These are phyloP conservation scores for Liriodendron chinense DNA, from an alignment of 164 flowering plant genomes.

Conservation along the genomic window DNA sequence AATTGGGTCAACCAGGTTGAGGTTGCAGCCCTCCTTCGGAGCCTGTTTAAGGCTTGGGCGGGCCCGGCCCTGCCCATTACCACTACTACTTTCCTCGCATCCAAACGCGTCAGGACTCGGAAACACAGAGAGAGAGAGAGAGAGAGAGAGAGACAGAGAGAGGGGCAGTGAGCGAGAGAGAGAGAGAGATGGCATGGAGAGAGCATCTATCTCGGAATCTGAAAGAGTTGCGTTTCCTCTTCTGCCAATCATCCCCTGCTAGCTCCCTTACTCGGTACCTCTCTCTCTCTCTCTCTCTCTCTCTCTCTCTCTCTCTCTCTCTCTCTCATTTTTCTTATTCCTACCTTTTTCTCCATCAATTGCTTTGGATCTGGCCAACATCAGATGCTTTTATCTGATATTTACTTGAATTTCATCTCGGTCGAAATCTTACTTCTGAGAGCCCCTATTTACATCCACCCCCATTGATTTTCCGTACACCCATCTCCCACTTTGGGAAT, in stretches of 20 bases:
- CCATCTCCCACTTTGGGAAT: neutral
- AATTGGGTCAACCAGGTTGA: too few species aligned
- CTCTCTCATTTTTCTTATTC: neutral
- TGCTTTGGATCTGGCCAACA: neutral
- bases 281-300: slow-evolving; percentile 1
- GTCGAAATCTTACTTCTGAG: neutral
- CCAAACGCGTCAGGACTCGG: too few species aligned
- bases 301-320: too few species aligned
- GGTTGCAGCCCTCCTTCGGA: too few species aligned
- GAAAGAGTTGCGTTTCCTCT: slow-evolving; percentile 74
- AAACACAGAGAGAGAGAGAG: neutral
- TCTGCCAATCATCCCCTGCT: slow-evolving; percentile 75
- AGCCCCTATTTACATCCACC: neutral
- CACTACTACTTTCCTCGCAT: too few species aligned
- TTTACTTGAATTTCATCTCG: neutral
- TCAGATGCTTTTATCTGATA: neutral
- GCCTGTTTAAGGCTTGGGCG: too few species aligned
- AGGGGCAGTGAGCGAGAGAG: neutral
- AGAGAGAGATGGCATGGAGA: slow-evolving; percentile 16
- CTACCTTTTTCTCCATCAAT: neutral
- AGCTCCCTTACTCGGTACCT: slow-evolving; percentile 63
- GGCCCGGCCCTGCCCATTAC: too few species aligned
- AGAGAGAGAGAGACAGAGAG: neutral
- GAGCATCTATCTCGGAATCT: slow-evolving; percentile 27
- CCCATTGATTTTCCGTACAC: neutral